Base-by-base conservation (phyloP, 352 stramenopile species). In the Paralagenidium karlingii region DNA sequence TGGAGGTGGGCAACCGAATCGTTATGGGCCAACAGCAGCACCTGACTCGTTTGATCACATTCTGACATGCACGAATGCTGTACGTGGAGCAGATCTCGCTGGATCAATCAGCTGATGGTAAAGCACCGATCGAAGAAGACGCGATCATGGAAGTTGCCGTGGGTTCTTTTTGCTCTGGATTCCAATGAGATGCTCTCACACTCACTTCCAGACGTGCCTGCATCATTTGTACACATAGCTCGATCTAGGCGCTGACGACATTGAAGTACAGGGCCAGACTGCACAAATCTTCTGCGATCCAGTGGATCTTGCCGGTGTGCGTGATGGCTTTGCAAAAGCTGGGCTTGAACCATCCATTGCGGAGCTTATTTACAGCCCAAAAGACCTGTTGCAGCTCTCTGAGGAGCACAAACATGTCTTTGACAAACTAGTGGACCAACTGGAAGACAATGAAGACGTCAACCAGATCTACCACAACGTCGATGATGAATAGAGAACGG, bases 391-490 rank as follows among this genome's bases (percentile, higher is more conserved):
- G n/a, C 58, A 74, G 20, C 39, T 89, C 24, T 51, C 66, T 7
- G 45, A 22, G 5, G 68, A 71, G 19, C 58, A 76, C 25, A 43
- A 34, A 12, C 70, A 80, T 40, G 56, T 52, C 12, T 88, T 88
- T n/a, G 66, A 88, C 40, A 79, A 80, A 46, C 67, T 88, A 33
- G 42, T 85, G 8, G 75, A 84, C 21, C 65, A 64, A 32, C 63
- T 89, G 12, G 68, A 80, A 39, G 69, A 84, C 34, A 78, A 85
- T 49, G 71, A 84, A 34, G 75, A 89, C 45, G 71, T 89, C 12
- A 81, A 63, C 55, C 55, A 82, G 45, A 77, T 89, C 39, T 62
- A 82, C 51, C 71, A 89, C 67, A 89, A 89, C 54, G 57, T 88
- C 21, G 76, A 83, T 47, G 66, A 88, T 83, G 60, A 55, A 20